A percentile compares a stretch with the other conserved stretches of the same genome.
phyloP scores from a whole-genome alignment of 2,329 filamentous ascomycete species.

The Aspergillus sp. region DNA sequence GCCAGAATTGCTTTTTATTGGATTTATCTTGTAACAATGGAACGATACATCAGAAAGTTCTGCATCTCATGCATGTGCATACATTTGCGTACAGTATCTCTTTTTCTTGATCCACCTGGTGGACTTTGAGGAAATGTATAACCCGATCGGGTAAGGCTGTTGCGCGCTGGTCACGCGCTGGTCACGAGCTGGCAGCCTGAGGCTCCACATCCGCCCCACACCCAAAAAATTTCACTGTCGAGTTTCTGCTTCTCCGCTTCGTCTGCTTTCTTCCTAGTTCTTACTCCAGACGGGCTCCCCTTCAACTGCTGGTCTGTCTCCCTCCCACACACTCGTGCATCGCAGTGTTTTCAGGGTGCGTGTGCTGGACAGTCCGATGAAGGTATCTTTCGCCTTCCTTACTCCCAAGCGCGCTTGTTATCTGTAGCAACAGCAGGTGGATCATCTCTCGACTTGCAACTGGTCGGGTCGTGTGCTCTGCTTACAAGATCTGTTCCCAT shows the following conservation, averaged over 20 bases:
- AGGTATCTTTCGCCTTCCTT: conserved; percentile 4
- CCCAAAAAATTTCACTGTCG: conserved; percentile 22
- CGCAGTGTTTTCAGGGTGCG: not conserved
- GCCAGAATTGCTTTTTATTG: not conserved
- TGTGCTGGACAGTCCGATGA: conserved; percentile 24
- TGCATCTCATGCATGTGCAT: not conserved
- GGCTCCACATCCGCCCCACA: conserved; percentile 23
- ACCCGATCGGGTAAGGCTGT: conserved; percentile 13
- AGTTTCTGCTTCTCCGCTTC: conserved; percentile 9
- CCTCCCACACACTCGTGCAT: conserved; percentile 2
- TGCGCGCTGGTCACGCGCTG: conserved; percentile 17
- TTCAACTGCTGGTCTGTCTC: not conserved
- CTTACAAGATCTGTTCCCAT: conserved; percentile 1
- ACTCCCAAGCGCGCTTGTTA: conserved; percentile 7
- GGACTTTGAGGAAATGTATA: not conserved
- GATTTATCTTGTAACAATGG: not conserved
- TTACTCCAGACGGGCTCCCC: conserved; percentile 11
- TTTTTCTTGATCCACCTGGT: not conserved
- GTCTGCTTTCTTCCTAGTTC: conserved; percentile 1
- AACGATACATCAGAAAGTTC: not conserved
- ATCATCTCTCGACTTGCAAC: conserved; percentile 15
- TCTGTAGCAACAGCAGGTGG: conserved; percentile 19
- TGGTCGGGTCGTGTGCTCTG: conserved; percentile 23
- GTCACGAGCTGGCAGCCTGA: conserved; percentile 23
- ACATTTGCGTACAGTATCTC: too few species aligned